A percentile compares a stretch with the other conserved stretches of the same genome.
Evolutionary conservation across 2,329 filamentous ascomycete species (phyloP).

Genomic region (Corynespora cassiicola): DNA sequence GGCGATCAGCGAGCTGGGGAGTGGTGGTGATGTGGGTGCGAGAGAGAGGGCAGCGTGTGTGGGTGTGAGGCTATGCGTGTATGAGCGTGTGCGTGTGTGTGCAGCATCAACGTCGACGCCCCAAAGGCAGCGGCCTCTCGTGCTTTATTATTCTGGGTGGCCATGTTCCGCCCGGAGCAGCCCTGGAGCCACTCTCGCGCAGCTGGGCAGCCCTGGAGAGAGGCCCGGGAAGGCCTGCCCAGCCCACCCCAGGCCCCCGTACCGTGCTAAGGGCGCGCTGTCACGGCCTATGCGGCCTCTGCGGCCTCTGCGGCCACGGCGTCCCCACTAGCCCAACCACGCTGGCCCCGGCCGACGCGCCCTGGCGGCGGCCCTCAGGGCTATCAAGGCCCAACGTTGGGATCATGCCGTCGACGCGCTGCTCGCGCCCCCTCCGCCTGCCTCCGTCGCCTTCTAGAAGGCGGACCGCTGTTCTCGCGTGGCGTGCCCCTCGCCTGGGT

Average conservation of each 20-base stretch:
- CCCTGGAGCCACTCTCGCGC: neutral
- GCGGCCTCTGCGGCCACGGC: no score
- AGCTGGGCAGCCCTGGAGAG: conserved; percentile 5
- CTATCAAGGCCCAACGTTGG: neutral
- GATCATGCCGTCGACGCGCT: neutral
- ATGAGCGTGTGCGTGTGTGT: no score
- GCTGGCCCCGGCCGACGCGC: conserved; percentile 11
- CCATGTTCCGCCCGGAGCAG: no score
- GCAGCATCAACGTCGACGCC: neutral
- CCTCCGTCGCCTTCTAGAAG: conserved; percentile 8
- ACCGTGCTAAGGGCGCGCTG: neutral
- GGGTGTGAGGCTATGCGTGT: no score
- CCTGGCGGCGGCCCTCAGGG: neutral
- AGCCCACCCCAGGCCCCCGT: neutral
- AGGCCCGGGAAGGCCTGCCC: neutral
- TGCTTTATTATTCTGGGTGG: no score
- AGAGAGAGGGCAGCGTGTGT: conserved; percentile 4
- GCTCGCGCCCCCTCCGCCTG: neutral
- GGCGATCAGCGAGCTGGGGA: conserved; percentile 13
- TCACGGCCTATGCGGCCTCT: no score
- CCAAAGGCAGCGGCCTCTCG: neutral
- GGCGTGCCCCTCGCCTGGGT: neutral
- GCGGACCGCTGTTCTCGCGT: conserved; percentile 3
- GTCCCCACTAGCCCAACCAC: no score
- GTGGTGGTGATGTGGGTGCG: conserved; percentile 4